These are phyloP conservation scores for Bruguiera sexangula DNA, from an alignment of 345 rosid species.

Conservation along the genomic window DNA sequence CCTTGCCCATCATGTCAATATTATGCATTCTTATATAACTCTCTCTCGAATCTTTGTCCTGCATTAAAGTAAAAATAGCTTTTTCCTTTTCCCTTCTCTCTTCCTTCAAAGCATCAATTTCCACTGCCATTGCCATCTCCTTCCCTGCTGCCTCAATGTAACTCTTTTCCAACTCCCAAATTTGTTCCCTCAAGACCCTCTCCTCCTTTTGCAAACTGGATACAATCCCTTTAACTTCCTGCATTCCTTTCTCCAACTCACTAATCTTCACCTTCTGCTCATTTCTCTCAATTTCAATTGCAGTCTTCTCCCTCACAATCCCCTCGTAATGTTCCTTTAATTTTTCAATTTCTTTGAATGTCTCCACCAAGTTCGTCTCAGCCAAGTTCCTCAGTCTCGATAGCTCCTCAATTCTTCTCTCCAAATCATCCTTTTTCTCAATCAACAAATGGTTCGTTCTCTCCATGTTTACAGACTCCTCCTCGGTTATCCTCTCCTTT, in stretches of 20 bases:
- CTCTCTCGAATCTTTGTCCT: conserved; percentile 28
- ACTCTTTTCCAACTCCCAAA: conserved; percentile 49
- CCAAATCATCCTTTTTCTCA: conserved; percentile 33
- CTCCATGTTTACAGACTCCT: conserved; percentile 32
- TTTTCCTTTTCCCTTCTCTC: conserved; percentile 37
- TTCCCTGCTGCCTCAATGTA: conserved; percentile 36
- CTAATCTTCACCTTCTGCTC: conserved; percentile 25
- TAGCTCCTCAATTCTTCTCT: conserved; percentile 22
- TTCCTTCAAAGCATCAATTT: conserved; percentile 37
- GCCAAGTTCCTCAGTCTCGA: conserved; percentile 30
- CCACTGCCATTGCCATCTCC: conserved; percentile 29
- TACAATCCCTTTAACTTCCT: conserved; percentile 23
- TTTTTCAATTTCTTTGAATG: conserved; percentile 23
- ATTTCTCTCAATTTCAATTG: conserved; percentile 33
- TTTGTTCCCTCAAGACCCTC: conserved; percentile 27
- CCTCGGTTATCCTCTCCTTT: conserved; percentile 27
- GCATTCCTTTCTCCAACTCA: conserved; percentile 38
- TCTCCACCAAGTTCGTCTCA: conserved; percentile 33
- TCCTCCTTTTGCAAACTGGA: conserved; percentile 40
- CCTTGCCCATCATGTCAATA: conserved; percentile 31
- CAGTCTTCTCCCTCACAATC: conserved; percentile 37
- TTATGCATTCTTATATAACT: conserved; percentile 19
- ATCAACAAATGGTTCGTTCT: conserved; percentile 25
- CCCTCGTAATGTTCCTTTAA: conserved; percentile 33
- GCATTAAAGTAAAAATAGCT: conserved; percentile 29